Conservation (phyloP, 371 early-diverging fungal genomes). For the Mortierella sp. region DNA sequence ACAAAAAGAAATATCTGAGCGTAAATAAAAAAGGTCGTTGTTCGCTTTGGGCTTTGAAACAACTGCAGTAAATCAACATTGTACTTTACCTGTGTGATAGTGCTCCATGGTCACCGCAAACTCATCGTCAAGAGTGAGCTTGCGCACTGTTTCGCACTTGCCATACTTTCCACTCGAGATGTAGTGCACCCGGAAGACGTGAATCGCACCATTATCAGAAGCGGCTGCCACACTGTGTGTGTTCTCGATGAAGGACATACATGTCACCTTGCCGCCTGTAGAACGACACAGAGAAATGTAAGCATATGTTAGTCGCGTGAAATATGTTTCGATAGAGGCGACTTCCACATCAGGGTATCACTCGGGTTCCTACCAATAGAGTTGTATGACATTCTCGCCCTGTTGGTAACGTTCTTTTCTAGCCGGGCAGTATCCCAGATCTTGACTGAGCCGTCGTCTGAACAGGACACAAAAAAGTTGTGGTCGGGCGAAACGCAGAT, state of each 20-base stretch:
- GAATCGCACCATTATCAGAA: constrained; percentile 89
- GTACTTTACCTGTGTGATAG: constrained; percentile 71
- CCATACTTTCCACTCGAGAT: constrained; percentile 70
- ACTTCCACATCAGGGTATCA: background rate
- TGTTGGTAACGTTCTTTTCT: constrained; percentile 87
- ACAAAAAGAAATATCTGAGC: background rate
- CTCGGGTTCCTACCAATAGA: constrained; percentile 67
- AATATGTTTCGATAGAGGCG: background rate
- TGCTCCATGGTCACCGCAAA: constrained; percentile 80
- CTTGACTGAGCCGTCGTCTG: constrained; percentile 89
- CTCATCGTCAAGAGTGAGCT: constrained; percentile 73
- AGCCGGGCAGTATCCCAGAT: constrained; percentile 90
- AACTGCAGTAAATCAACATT: background rate
- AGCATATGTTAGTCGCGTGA: no score
- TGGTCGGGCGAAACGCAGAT: constrained; percentile 83
- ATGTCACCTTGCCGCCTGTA: constrained; percentile 82
- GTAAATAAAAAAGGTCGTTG: background rate
- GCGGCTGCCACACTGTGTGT: constrained; percentile 87
- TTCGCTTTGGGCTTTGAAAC: no score
- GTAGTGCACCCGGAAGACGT: constrained; percentile 75
- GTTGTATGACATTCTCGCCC: constrained; percentile 82
- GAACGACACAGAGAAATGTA: background rate
- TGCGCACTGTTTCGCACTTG: constrained; percentile 70
- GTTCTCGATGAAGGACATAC: constrained; percentile 84
- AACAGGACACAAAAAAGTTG: constrained; percentile 86